These are phyloP conservation scores for Gnomoniopsis smithogilvyi DNA, from an alignment of 2,329 filamentous ascomycete genomes.

Conservation along the genomic window DNA sequence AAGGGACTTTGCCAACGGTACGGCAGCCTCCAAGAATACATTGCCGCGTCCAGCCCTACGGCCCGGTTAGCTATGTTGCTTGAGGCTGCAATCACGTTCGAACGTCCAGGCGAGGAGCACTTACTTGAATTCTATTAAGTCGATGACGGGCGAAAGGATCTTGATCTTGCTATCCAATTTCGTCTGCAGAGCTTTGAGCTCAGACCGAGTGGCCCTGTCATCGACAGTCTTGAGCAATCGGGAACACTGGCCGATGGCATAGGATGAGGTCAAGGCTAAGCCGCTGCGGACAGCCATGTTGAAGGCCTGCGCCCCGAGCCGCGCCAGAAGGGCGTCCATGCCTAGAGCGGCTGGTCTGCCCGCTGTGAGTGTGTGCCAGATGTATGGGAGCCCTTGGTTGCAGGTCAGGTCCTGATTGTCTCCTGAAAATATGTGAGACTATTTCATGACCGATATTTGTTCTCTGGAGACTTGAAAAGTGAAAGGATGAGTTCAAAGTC, in stretches of 20 bases:
- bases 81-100: too few relatives aligned
- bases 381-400: background rate
- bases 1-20: constrained; percentile 77
- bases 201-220: constrained; percentile 61
- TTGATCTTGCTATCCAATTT: constrained; percentile 83
- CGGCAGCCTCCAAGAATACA: constrained; percentile 72
- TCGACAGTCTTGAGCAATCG: constrained; percentile 75
- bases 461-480: background rate
- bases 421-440: background rate
- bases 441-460: background rate
- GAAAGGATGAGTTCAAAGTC: background rate
- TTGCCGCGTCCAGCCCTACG: constrained; percentile 52
- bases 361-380: background rate
- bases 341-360: constrained; percentile 21
- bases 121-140: constrained; percentile 87
- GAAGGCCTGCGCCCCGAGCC: constrained; percentile 67
- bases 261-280: constrained; percentile 78
- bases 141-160: constrained; percentile 87
- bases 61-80: constrained; percentile 20
- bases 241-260: constrained; percentile 79
- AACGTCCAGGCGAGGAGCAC: constrained; percentile 20
- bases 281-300: constrained; percentile 90
- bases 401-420: background rate
- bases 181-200: constrained; percentile 69
- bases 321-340: constrained; percentile 67